phyloP scores from a whole-genome alignment of 2,329 filamentous ascomycete genomes.

The Fusarium verticillioides region DNA sequence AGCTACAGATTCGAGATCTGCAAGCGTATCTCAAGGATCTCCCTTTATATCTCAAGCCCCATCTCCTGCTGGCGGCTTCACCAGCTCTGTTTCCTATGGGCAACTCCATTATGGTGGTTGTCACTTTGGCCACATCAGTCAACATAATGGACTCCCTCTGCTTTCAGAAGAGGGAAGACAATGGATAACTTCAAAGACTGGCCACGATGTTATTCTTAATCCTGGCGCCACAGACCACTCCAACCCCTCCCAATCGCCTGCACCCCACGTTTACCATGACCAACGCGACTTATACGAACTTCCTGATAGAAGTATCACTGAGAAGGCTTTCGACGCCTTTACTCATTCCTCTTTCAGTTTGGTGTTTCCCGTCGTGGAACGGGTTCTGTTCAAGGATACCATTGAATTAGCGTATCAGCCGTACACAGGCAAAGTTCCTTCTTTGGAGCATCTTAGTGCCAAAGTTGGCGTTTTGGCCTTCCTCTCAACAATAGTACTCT shows the following conservation, averaged over 20 bases:
- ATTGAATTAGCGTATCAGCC: conserved; percentile 57
- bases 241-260: neutral
- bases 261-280: neutral
- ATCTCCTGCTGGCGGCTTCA: conserved; percentile 11
- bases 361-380: conserved; percentile 62
- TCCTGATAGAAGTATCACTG: conserved; percentile 42
- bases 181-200: conserved; percentile 37
- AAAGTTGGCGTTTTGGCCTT: conserved; percentile 63
- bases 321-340: conserved; percentile 40
- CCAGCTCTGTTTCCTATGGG: conserved; percentile 31
- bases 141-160: conserved; percentile 39
- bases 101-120: conserved; percentile 40
- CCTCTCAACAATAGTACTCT: conserved; percentile 49
- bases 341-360: conserved; percentile 52
- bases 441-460: conserved; percentile 48
- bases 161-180: conserved; percentile 35
- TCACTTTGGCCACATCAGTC: conserved; percentile 41
- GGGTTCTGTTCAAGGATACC: conserved; percentile 57
- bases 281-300: conserved; percentile 20
- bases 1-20: conserved; percentile 12
- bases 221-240: neutral
- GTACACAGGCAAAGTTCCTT: neutral
- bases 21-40: neutral
- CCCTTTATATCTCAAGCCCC: neutral
- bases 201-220: conserved; percentile 14